Evolutionary conservation across 2,329 filamentous ascomycete genomes (phyloP).

Genomic region (Colletotrichum lentis): DNA sequence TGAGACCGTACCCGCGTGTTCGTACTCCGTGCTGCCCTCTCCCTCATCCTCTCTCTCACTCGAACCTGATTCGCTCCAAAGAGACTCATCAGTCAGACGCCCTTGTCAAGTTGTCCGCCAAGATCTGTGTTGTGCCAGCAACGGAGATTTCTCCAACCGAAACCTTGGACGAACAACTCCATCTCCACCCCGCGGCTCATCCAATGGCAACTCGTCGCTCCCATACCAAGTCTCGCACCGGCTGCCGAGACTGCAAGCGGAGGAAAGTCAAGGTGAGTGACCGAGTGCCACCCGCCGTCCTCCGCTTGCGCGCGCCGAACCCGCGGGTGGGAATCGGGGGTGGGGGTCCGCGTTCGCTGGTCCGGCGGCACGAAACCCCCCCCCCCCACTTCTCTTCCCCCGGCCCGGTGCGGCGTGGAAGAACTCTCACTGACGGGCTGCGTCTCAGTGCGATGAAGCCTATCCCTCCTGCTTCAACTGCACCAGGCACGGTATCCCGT

Average conservation of each 20-base stretch:
- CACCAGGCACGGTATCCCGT: conserved; percentile 42
- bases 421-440: not conserved
- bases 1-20: conserved; percentile 28
- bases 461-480: conserved; percentile 46
- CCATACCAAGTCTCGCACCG: conserved; percentile 48
- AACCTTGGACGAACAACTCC: conserved; percentile 7
- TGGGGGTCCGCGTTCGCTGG: not conserved
- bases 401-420: not conserved
- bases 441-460: conserved; percentile 42
- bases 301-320: not conserved
- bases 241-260: conserved; percentile 46
- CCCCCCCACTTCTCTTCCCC: not conserved
- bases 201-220: conserved; percentile 41
- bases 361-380: not conserved
- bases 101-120: too few relatives aligned
- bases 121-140: not conserved
- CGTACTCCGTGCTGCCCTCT: not conserved
- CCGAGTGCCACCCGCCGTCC: not conserved
- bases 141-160: not conserved
- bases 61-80: not conserved
- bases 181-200: too few relatives aligned
- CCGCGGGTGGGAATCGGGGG: conserved; percentile 11
- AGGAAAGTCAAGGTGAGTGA: conserved; percentile 47
- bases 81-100: not conserved
- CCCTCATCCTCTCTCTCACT: not conserved